phyloP scores from a whole-genome alignment of 768 basidiomycete genomes.

The Rubroboletus satanas region DNA sequence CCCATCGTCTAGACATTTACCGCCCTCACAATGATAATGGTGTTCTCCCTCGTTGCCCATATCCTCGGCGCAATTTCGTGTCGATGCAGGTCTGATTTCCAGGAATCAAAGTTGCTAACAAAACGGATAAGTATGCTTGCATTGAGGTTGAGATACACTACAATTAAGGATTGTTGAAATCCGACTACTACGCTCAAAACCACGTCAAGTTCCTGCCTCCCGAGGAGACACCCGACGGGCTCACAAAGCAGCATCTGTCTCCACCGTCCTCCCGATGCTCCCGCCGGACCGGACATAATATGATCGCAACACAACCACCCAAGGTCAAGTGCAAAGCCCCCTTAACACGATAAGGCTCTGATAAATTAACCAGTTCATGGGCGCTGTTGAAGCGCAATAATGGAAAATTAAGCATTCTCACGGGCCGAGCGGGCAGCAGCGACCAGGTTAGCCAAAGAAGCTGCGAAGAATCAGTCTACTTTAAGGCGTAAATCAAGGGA shows the following conservation, averaged over 20 bases:
- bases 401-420: conserved; percentile 58
- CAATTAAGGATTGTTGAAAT: conserved; percentile 76
- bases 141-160: conserved; percentile 23
- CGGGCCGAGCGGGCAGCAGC: conserved; percentile 93
- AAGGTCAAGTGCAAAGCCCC: conserved; percentile 45
- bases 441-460: conserved; percentile 83
- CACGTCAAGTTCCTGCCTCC: conserved; percentile 27
- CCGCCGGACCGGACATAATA: conserved; percentile 24
- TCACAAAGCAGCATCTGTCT: conserved; percentile 22
- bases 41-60: neutral
- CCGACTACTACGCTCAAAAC: conserved; percentile 48
- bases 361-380: conserved; percentile 65
- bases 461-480: conserved; percentile 29
- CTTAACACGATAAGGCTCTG: conserved; percentile 27
- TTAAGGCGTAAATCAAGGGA: neutral
- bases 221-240: conserved; percentile 23
- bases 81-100: neutral
- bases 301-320: conserved; percentile 47
- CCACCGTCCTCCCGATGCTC: conserved; percentile 15
- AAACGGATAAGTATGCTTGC: neutral
- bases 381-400: conserved; percentile 89
- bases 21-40: neutral
- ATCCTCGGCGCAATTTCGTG: neutral
- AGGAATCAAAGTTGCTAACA: no score
- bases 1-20: neutral